Percentiles rank a stretch among this genome's conserved stretches.
Conservation (phyloP, 2,329 filamentous ascomycete genomes). For the Cladosporium cucumerinum region DNA sequence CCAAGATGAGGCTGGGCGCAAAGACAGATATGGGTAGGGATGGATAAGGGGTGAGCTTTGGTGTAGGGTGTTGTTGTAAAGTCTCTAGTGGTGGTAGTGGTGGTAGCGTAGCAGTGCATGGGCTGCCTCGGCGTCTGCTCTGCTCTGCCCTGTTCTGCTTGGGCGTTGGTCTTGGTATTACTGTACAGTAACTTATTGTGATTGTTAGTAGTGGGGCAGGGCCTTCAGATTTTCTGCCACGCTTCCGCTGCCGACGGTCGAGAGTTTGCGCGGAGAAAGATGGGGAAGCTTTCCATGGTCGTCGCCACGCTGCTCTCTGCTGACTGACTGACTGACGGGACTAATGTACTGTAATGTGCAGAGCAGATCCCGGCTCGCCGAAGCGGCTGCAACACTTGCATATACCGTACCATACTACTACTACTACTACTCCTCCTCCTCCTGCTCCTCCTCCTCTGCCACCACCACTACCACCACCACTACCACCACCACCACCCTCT, state of each 20-base stretch:
- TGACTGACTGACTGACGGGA: no score
- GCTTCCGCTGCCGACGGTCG: background rate
- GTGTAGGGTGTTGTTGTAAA: background rate
- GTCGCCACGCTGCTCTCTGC: background rate
- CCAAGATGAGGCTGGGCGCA: background rate
- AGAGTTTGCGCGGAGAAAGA: constrained; percentile 4
- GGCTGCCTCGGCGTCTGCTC: background rate
- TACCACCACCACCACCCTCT: background rate
- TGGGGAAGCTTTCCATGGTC: constrained; percentile 4
- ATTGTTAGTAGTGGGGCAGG: background rate
- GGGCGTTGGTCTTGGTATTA: background rate
- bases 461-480: background rate
- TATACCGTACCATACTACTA: background rate
- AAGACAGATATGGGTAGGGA: background rate
- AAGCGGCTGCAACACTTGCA: background rate
- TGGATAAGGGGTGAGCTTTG: background rate
- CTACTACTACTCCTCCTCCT: background rate
- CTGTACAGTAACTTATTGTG: no score
- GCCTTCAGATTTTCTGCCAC: background rate
- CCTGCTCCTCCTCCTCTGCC: background rate
- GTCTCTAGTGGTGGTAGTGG: no score
- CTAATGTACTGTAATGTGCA: no score
- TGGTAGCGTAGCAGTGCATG: background rate
- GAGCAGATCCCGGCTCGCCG: background rate
- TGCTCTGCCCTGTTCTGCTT: no score